Evolutionary conservation across 768 basidiomycete species (phyloP).

Genomic region (Leccinellum rugosiceps): DNA sequence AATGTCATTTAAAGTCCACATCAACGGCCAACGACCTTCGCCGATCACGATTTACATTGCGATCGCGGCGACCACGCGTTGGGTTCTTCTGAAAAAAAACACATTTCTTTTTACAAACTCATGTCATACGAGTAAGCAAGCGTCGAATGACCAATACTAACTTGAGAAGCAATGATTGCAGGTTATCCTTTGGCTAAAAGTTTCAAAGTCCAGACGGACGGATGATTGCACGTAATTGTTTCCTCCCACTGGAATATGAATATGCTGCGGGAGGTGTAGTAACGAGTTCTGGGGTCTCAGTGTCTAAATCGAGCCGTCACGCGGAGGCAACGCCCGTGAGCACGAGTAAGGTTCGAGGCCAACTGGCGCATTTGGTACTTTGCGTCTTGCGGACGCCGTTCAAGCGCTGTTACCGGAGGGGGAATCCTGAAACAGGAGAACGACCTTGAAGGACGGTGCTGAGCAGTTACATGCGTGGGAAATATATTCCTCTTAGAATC

Average conservation of each 20-base stretch:
- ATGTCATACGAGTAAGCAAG: conserved; percentile 17
- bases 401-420: too few relatives aligned
- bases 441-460: too few relatives aligned
- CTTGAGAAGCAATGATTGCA: conserved; percentile 58
- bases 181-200: conserved; percentile 49
- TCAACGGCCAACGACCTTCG: conserved; percentile 54
- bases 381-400: too few relatives aligned
- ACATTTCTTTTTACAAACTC: conserved; percentile 61
- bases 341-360: not conserved
- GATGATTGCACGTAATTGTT: conserved; percentile 2
- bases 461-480: conserved; percentile 15
- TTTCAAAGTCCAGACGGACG: not conserved
- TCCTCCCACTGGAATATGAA: conserved; percentile 47
- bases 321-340: not conserved
- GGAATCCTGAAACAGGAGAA: too few relatives aligned
- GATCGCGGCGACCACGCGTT: conserved; percentile 52
- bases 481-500: conserved; percentile 13
- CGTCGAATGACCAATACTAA: conserved; percentile 11
- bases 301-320: not conserved
- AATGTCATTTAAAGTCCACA: conserved; percentile 55
- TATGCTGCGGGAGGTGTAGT: conserved; percentile 41
- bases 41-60: conserved; percentile 66
- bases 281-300: not conserved
- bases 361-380: too few relatives aligned
- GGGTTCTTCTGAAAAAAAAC: conserved; percentile 61